Evolutionary conservation across 257 asterid species (phyloP).

Genomic region (Salvia splendens): DNA sequence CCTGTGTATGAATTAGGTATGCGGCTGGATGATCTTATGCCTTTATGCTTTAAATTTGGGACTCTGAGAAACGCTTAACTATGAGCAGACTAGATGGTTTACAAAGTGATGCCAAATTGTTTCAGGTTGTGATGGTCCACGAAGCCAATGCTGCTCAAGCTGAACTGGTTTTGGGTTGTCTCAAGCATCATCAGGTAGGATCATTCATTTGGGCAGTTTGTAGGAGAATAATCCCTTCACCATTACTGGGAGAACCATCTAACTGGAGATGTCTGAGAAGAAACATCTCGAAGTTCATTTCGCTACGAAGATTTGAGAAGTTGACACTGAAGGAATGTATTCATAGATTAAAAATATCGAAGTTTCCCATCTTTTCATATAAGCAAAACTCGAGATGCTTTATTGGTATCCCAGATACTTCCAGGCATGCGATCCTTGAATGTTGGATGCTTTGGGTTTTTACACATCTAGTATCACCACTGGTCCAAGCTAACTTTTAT

Average conservation of each 20-base stretch:
- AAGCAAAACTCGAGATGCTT: slow-evolving; percentile 26
- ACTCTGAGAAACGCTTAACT: slow-evolving; percentile 27
- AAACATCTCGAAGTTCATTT: slow-evolving; percentile 65
- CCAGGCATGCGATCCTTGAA: slow-evolving; percentile 53
- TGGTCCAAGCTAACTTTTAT: slow-evolving; percentile 78
- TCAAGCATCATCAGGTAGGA: slow-evolving; percentile 62
- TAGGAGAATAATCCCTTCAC: slow-evolving; percentile 73
- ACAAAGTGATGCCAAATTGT: slow-evolving; percentile 27
- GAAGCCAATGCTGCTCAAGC: slow-evolving; percentile 34
- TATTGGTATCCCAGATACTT: slow-evolving; percentile 34
- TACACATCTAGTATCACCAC: slow-evolving; percentile 54
- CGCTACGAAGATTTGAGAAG: slow-evolving; percentile 80
- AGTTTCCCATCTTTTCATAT: slow-evolving; percentile 51
- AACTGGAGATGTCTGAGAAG: slow-evolving; percentile 72
- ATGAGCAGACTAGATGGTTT: slow-evolving; percentile 24
- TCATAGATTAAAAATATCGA: slow-evolving; percentile 59
- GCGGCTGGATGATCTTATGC: slow-evolving; percentile 9
- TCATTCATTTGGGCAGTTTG: slow-evolving; percentile 86
- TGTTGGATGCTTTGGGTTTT: slow-evolving; percentile 86
- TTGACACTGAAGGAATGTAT: slow-evolving; percentile 71
- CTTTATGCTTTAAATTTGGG: slow-evolving; percentile 27
- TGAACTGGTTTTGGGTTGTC: slow-evolving; percentile 52
- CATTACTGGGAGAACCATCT: slow-evolving; percentile 67
- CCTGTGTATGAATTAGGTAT: neutral
- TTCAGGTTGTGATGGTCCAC: slow-evolving; percentile 33